Evolutionary conservation across 805 yeast species (phyloP), one percentile per base, ranked within the genome.

Genomic region (Kurtzmaniella cleridarum): DNA sequence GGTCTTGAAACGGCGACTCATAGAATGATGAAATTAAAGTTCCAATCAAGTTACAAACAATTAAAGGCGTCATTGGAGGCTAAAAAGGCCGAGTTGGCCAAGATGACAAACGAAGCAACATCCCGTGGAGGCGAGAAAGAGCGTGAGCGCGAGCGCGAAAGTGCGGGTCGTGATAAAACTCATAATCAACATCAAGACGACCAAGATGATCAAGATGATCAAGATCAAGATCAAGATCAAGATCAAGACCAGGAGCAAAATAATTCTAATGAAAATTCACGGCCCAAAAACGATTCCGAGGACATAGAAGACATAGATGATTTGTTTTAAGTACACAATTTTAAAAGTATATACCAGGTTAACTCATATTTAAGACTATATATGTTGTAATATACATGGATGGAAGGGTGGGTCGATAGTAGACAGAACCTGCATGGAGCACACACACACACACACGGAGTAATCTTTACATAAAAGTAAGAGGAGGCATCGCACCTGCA

Each of bases 21-120:
- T 55, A 90, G 91, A 49, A 82, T 91, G 63, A 73, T 93, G 78
- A 79, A 82, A 54, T 84, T 82, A 59, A 81, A 97, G 64, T 85
- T 90, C 57, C 73, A 81, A 50, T 93, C 84, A 47, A 89, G 84
- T 37, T 84, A 87, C 37, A 75, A 73, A 41, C 81, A 90, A 44
- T 71, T 93, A 53, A 81, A 79, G 58, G 79, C 81, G 39, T 96
- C 91, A 50, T 72, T 88, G 43, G 96, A 88, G 39, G 72, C 79
- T 53, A 93, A 91, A 66, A 76, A 75, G 60, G 70, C 81, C 43
- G 88, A 83, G 51, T 66, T 89, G 50, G 52, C 54, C 30, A 59
- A 52, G 42, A 41, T 56, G 17, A 36, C 48, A 5, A 64, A 54
- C 30, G 62, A 60, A 27, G 51, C 44, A 59, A 16, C 67, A 55